Conservation (phyloP, 306 rosid species). For the Sindora glabra region DNA sequence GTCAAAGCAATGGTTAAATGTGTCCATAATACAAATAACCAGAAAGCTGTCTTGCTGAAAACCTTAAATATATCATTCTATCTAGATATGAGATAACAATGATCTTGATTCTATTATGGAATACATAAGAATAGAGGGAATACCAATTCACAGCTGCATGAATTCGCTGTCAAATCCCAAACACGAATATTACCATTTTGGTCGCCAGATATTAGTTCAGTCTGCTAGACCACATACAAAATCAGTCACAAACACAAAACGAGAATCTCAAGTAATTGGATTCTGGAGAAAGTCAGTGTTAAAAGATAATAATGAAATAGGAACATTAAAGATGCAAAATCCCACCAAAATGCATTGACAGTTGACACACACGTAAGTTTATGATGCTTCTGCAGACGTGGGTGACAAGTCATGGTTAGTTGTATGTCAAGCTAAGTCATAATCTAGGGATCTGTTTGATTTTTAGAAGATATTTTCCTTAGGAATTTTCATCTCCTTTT, state of each 20-base stretch:
- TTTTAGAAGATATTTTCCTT: no score
- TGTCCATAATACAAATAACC: not conserved
- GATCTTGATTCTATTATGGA: not conserved
- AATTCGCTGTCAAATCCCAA: conserved; percentile 99
- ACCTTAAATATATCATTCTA: conserved; percentile 3
- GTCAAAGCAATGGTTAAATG: conserved; percentile 3
- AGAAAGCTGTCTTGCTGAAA: conserved; percentile 1
- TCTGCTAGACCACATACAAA: conserved; percentile 43
- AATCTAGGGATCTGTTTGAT: no score
- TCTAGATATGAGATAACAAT: not conserved
- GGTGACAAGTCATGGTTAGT: not conserved
- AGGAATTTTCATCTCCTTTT: no score
- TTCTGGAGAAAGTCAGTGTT: not conserved
- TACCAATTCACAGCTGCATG: conserved; percentile 99
- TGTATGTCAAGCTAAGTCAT: not conserved
- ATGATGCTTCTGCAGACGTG: not conserved
- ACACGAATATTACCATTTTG: conserved; percentile 98
- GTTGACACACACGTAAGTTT: not conserved
- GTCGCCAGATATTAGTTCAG: conserved; percentile 96
- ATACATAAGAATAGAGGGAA: not conserved
- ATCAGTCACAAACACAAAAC: conserved; percentile 9
- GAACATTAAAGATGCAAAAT: conserved; percentile 8
- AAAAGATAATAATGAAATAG: not conserved
- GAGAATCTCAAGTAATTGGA: not conserved
- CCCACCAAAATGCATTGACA: conserved; percentile 2